Conservation (phyloP, 768 basidiomycete species). For the Tylopilus sp. region DNA sequence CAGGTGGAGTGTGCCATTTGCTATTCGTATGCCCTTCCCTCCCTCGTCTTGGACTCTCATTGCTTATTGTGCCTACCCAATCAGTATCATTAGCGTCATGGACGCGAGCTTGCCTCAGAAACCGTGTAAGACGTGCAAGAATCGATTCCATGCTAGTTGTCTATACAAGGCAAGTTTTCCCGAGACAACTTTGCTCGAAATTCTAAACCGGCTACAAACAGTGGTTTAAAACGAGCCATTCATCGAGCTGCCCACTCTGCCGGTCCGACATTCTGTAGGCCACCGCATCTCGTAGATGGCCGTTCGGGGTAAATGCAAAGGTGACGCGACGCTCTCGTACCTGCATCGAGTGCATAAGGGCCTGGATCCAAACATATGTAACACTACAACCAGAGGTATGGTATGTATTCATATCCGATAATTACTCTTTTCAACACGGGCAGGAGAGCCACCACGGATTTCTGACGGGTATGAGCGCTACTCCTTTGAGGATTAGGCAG, state of each 20-base stretch:
- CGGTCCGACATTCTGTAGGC: conserved; percentile 72
- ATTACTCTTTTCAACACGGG: too few relatives aligned
- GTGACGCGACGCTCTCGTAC: neutral
- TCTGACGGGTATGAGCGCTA: too few relatives aligned
- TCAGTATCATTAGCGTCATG: conserved; percentile 84
- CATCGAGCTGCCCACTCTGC: conserved; percentile 88
- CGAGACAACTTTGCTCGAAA: neutral
- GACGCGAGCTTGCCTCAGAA: conserved; percentile 87
- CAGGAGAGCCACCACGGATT: too few relatives aligned
- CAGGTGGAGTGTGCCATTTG: conserved; percentile 96
- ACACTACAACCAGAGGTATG: neutral
- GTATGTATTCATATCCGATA: conserved; percentile 1
- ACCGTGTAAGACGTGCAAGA: conserved; percentile 92
- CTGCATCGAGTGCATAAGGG: neutral
- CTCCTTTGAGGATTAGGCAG: too few relatives aligned
- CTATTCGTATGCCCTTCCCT: conserved; percentile 66
- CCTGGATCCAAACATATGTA: neutral
- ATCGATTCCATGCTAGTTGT: conserved; percentile 89
- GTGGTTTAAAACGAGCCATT: conserved; percentile 91
- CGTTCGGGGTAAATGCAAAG: too few relatives aligned
- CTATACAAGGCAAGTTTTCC: conserved; percentile 69
- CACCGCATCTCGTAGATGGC: too few relatives aligned
- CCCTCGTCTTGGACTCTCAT: neutral
- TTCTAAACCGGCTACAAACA: conserved; percentile 27
- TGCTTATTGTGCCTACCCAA: neutral